These are phyloP conservation scores for Sapria himalayana DNA, from an alignment of 345 rosid species.

Conservation along the genomic window DNA sequence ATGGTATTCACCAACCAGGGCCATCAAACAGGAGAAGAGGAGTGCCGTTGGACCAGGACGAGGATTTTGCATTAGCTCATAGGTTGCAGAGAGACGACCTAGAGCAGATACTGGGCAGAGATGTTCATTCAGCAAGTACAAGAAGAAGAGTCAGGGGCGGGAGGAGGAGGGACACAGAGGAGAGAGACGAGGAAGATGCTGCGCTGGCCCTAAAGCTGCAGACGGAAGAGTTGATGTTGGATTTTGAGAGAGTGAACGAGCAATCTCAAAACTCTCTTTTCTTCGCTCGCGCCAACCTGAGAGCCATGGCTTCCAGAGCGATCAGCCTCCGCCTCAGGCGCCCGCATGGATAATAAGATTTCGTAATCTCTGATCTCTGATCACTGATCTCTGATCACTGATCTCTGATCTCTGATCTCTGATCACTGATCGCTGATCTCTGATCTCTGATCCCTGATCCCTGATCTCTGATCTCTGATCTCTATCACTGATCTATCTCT, in stretches of 20 bases:
- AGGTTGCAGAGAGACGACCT: conserved; percentile 12
- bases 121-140: neutral
- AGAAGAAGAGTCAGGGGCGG: too few relatives aligned
- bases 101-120: conserved; percentile 9
- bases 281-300: conserved; percentile 55
- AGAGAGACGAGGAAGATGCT: conserved; percentile 65
- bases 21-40: conserved; percentile 1
- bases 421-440: too few relatives aligned
- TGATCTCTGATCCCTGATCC: too few relatives aligned
- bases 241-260: conserved; percentile 18
- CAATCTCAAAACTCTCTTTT: conserved; percentile 16
- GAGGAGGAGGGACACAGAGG: conserved; percentile 13
- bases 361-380: too few relatives aligned
- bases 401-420: too few relatives aligned
- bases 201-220: conserved; percentile 71
- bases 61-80: conserved; percentile 10
- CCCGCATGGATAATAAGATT: conserved; percentile 4
- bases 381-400: too few relatives aligned
- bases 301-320: conserved; percentile 92
- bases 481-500: too few relatives aligned
- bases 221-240: conserved; percentile 59
- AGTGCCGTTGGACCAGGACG: neutral
- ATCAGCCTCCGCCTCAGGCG: conserved; percentile 22
- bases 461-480: too few relatives aligned
- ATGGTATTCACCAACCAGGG: conserved; percentile 3